Evolutionary conservation across 495 filamentous ascomycete species (phyloP), one percentile per base, ranked within the genome.

Genomic region (Achaetomiella virescens): DNA sequence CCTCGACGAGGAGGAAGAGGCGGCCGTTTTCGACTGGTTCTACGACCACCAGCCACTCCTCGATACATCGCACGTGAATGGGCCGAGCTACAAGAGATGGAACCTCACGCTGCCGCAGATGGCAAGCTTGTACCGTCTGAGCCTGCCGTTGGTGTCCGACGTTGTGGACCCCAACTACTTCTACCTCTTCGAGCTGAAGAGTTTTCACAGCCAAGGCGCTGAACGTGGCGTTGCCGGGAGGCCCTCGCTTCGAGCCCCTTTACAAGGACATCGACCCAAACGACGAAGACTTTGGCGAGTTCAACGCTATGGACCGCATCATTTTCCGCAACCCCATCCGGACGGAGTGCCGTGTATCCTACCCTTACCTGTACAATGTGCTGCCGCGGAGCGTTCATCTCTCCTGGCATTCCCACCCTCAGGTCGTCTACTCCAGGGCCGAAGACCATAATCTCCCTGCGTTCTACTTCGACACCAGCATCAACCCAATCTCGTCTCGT

Each of bases 181-280:
- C 67, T 90, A 97, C 72, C 93, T 99, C 80, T 99, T 97, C 64
- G 95, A 99, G 61, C 73, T 93, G 25, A 89, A 92, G 68, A 95
- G 90, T 59, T 96, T 97, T 67, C 54, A 97, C 95, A 17, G 95
- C 95, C 9, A 99, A 99, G 71, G 95, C 95, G 2, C 73, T 99
- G 46, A 99, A 99, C 61, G 91, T 97, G 48, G 92, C 95, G 9
- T 89, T 99, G 37, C 95, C 95, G 14, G 95, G 95, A 67, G 95
- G 95, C 35, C 95, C 95, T 59, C 85, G 93, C 38, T 99, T 99
- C 53, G 95, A 99, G 73, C 95, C 95, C 15, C 72, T 99, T 11
- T 99, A 97, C 78, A 99, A 99, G 72, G 95, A 99, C 61, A 90
- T 99, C 46, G 92, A 99, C 67, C 95, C 95, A 29, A 97, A 99